These are phyloP conservation scores for Raphanus raphanistrum DNA, from an alignment of 345 rosid genomes.

Conservation along the genomic window DNA sequence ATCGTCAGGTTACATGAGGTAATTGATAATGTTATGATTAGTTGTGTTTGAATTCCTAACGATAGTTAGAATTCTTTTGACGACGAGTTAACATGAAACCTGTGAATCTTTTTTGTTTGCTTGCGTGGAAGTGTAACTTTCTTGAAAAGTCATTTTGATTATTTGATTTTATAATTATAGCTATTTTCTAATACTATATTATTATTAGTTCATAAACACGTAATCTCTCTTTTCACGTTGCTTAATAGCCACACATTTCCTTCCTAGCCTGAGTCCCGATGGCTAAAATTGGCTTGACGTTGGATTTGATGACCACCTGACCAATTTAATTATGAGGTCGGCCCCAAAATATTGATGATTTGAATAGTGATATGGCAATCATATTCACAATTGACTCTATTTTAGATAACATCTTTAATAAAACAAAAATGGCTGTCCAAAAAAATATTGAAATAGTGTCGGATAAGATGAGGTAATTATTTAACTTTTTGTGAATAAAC, in stretches of 20 bases:
- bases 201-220: constrained; percentile 5
- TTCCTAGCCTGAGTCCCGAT: background rate
- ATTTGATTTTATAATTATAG: background rate
- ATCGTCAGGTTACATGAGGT: no score
- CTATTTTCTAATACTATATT: background rate
- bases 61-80: background rate
- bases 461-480: background rate
- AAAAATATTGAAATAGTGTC: background rate
- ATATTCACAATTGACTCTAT: background rate
- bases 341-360: background rate
- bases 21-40: background rate
- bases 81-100: background rate
- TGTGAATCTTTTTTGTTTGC: constrained; percentile 1
- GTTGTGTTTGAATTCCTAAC: background rate
- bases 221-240: background rate
- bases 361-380: background rate
- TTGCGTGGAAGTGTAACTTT: background rate
- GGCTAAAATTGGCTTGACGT: background rate
- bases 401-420: background rate
- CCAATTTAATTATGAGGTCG: background rate
- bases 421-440: background rate
- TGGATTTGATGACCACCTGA: background rate
- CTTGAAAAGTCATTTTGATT: background rate
- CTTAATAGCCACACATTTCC: background rate
- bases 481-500: background rate